Base-by-base conservation (phyloP, 2,329 filamentous ascomycete genomes). In the Diaporthe sp. region DNA sequence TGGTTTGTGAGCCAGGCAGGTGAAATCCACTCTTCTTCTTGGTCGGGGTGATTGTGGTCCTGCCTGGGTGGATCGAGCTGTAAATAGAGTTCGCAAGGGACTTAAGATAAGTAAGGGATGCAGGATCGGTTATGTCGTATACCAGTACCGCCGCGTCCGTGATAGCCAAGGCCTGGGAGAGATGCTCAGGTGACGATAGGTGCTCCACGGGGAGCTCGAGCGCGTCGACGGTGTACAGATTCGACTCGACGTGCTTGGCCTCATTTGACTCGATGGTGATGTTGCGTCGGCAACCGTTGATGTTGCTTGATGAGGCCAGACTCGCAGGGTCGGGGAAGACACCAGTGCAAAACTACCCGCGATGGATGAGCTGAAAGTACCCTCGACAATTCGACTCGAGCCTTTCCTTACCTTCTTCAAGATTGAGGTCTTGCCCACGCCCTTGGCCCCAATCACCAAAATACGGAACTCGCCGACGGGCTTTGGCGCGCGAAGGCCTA, bases 401-500 rank as follows among this genome's bases (percentile, higher is more conserved):
- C 3, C 15, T 20, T 22, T 65, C 39, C 39, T 77, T 79, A 86
- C 85, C 77, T 82, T 82, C 7, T 83, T 84, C 17, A 86, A 75
- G 9, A 86, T 79, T 6, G 84, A 82, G 12, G 85, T 86, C 78
- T 87, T 87, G n/a, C 85, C 85, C 58, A 82, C 83, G 0, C 84
- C 83, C 44, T 83, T 82, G 2, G 81, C 82, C 7, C 85, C 85
- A 22, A 86, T 79, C 17, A 86, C 80, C 37, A 87, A 80, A 31
- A 86, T 78, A 58, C 83, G 81, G 75, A 87, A 83, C 67, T 86
- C 84, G 13, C 82, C 84, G 1, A 77, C 81, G 7, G 81, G 78
- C 28, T 79, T 80, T 51, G 73, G 58, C 15, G 70, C 60, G 57
- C 71, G 76, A 28, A 65, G n/a, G 20, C 71, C 63, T 25, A 63